Evolutionary conservation across 768 basidiomycete species (phyloP).

Genomic region (Auricularia sp.): DNA sequence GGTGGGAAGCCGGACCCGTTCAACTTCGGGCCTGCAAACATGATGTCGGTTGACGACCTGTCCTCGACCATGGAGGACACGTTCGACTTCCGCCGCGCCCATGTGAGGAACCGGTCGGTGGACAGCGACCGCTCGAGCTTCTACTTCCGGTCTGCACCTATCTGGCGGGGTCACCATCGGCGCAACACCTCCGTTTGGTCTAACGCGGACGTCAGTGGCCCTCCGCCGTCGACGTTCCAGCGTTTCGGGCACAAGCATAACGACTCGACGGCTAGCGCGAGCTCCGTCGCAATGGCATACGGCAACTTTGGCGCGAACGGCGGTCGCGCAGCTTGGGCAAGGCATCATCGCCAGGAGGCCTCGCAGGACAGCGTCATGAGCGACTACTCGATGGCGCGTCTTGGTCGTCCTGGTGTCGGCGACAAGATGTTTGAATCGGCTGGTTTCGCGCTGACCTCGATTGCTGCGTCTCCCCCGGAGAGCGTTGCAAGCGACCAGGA

Average conservation of each 20-base stretch:
- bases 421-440: slow-evolving; percentile 78
- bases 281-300: slow-evolving; percentile 48
- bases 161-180: slow-evolving; percentile 33
- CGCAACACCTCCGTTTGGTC: slow-evolving; percentile 46
- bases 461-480: slow-evolving; percentile 55
- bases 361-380: slow-evolving; percentile 50
- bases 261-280: slow-evolving; percentile 49
- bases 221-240: slow-evolving; percentile 3
- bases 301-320: slow-evolving; percentile 42
- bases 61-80: slow-evolving; percentile 55
- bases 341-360: slow-evolving; percentile 27
- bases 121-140: slow-evolving; percentile 74
- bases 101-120: slow-evolving; percentile 25
- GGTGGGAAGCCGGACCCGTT: slow-evolving; percentile 61
- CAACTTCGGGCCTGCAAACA: slow-evolving; percentile 48
- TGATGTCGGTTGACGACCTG: slow-evolving; percentile 51
- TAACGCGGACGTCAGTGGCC: slow-evolving; percentile 13
- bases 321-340: slow-evolving; percentile 49
- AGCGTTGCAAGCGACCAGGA: slow-evolving; percentile 20
- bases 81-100: slow-evolving; percentile 46
- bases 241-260: slow-evolving; percentile 21
- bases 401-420: slow-evolving; percentile 64
- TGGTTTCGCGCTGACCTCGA: slow-evolving; percentile 46
- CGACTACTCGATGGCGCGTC: slow-evolving; percentile 45
- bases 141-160: slow-evolving; percentile 45